Evolutionary conservation across 192 early-diverging fungal species (phyloP).

Genomic region (Gonapodya prolifera): DNA sequence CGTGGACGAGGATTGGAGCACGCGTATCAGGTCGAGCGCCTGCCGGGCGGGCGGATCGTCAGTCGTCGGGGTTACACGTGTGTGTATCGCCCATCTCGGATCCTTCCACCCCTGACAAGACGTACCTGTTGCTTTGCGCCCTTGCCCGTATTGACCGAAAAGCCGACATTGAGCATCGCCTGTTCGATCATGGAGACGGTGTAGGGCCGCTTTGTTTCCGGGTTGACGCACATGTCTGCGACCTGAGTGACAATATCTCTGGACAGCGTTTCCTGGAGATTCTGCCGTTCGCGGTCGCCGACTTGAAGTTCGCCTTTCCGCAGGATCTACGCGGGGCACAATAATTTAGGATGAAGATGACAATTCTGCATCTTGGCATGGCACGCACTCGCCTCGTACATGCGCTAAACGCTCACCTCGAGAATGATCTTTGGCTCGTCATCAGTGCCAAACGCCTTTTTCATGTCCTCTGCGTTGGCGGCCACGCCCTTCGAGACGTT

Average conservation of each 20-base stretch:
- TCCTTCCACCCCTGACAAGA: too few species aligned
- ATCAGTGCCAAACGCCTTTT: slow-evolving; percentile 78
- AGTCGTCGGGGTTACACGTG: not conserved
- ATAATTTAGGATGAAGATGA: not conserved
- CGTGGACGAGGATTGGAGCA: slow-evolving; percentile 73
- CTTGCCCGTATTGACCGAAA: slow-evolving; percentile 75
- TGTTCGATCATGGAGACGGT: slow-evolving; percentile 98
- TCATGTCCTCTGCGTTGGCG: slow-evolving; percentile 76
- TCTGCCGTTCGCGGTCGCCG: slow-evolving; percentile 85
- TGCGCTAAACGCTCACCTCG: slow-evolving; percentile 21
- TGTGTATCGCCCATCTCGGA: too few species aligned
- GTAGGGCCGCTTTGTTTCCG: slow-evolving; percentile 85
- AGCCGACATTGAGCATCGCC: slow-evolving; percentile 87
- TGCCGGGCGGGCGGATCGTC: slow-evolving; percentile 16
- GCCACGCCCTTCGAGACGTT: slow-evolving; percentile 97
- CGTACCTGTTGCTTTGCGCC: slow-evolving; percentile 74
- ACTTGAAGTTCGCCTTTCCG: slow-evolving; percentile 95
- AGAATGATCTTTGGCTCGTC: slow-evolving; percentile 62
- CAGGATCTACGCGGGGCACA: slow-evolving; percentile 49
- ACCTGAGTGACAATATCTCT: slow-evolving; percentile 94
- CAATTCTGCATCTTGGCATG: too few species aligned
- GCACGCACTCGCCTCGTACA: slow-evolving; percentile 8
- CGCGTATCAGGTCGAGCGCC: slow-evolving; percentile 89
- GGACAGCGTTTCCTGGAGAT: slow-evolving; percentile 66
- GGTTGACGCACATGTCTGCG: slow-evolving; percentile 91